Evolutionary conservation across 225 moss, liverwort and hornwort species (phyloP).

Genomic region (Bryum argenteum): DNA sequence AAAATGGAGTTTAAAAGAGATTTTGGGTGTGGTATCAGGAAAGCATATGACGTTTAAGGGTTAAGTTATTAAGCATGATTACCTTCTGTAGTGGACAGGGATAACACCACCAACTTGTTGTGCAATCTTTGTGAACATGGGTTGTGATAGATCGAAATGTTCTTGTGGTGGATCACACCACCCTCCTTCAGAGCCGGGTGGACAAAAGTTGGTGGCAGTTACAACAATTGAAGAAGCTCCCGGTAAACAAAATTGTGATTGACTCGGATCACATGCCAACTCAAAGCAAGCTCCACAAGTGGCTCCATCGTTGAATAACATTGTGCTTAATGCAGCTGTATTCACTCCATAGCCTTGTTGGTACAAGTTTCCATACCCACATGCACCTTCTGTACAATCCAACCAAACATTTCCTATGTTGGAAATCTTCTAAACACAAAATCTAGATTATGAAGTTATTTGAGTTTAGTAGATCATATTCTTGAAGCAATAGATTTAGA

Average conservation of each 20-base stretch:
- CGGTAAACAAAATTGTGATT: slow-evolving; percentile 10
- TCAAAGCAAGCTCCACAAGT: slow-evolving; percentile 28
- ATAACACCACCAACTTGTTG: not conserved
- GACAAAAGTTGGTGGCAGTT: slow-evolving; percentile 32
- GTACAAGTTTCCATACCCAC: slow-evolving; percentile 18
- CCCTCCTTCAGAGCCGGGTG: not conserved
- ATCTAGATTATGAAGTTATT: no score
- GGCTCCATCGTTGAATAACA: slow-evolving; percentile 12
- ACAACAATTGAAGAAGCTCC: not conserved
- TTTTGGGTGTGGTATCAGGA: no score
- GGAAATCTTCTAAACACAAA: no score
- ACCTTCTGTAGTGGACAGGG: slow-evolving; percentile 18
- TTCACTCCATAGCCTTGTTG: not conserved
- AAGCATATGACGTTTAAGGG: not conserved
- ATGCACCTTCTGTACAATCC: not conserved
- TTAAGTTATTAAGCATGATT: not conserved
- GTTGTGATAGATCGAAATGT: slow-evolving; percentile 39
- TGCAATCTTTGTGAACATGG: slow-evolving; percentile 19
- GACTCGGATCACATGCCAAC: not conserved
- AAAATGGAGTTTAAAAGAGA: no score
- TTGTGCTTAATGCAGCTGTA: not conserved
- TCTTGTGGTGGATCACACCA: slow-evolving; percentile 31
- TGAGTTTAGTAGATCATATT: no score
- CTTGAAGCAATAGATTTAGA: no score
- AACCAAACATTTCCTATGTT: not conserved